These are phyloP conservation scores for Kalaharituber pfeilii DNA, from an alignment of 2,329 filamentous ascomycete species.

Conservation along the genomic window DNA sequence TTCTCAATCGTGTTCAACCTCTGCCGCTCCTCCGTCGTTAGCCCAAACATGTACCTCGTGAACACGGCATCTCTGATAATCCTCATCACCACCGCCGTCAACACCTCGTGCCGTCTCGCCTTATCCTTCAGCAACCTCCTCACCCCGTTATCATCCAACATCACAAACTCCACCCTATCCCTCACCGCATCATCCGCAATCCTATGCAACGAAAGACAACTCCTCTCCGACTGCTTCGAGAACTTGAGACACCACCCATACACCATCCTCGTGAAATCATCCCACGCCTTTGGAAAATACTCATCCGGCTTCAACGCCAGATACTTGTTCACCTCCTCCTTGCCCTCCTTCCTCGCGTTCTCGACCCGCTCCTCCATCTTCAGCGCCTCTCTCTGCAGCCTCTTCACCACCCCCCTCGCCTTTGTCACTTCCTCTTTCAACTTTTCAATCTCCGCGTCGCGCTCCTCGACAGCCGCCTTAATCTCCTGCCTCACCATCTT, in stretches of 20 bases:
- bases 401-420: conserved; percentile 45
- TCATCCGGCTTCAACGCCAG: conserved; percentile 72
- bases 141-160: conserved; percentile 86
- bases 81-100: conserved; percentile 97
- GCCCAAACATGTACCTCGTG: conserved; percentile 91
- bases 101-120: conserved; percentile 74
- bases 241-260: conserved; percentile 97
- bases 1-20: conserved; percentile 95
- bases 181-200: conserved; percentile 85
- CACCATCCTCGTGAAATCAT: conserved; percentile 85
- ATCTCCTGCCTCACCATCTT: conserved; percentile 44
- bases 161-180: conserved; percentile 80
- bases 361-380: conserved; percentile 25
- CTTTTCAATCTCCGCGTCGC: conserved; percentile 65
- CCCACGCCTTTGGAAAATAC: conserved; percentile 86
- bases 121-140: conserved; percentile 76
- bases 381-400: conserved; percentile 42
- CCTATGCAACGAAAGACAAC: conserved; percentile 32
- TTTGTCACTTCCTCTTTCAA: conserved; percentile 62
- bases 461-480: conserved; percentile 50
- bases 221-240: conserved; percentile 62
- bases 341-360: conserved; percentile 11
- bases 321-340: conserved; percentile 33
- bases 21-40: conserved; percentile 93
- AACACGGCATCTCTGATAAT: conserved; percentile 99